Evolutionary conservation across 2,329 filamentous ascomycete genomes (phyloP), one percentile per base, ranked within the genome.

Genomic region (Plectosphaerella cucumerina): DNA sequence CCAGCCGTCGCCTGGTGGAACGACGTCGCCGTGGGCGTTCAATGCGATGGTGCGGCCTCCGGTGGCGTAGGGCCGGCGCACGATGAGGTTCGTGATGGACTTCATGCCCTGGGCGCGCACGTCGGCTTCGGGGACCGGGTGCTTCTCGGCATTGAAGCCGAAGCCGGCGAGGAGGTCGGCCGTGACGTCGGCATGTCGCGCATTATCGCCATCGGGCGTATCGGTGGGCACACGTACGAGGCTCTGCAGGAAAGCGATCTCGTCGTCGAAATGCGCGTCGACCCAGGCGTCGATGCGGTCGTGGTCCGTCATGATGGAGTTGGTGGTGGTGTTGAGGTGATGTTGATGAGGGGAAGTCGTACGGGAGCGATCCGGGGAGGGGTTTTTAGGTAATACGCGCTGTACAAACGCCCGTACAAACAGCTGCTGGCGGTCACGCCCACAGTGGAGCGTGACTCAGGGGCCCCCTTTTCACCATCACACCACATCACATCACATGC

Each of bases 11-110:
- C 50, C 50, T 4, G 50, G 50, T 4, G 50, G 50, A 2, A 52
- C 50, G 31, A 52, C 50, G 48, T 53, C 51, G 39, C 51, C 51
- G 44, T 53, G 51, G 18, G 51, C 51, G 23, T 53, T 53, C 33
- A 53, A 48, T 4, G 51, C 51, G 6, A 53, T 35, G 6, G 51
- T 53, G 2, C 51, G 51, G 41, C 51, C 51, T 21, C 37, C 37
- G 3, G 33, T 15, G 17, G 23, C 44, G 34, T 50, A 53, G 18
- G 15, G 44, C 22, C 51, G 51, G 39, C 51, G 51, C 14, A 53
- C 48, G 18, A 53, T 48, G 17, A 53, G 48, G 33, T 53, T 53
- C 15, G 51, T 53, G 45, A 53, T 53, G 34, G 51, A 53, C 39
- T 50, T 35, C 48, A 53, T 53, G 18, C 51, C 51, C 18, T 53